phyloP scores from a whole-genome alignment of 2,329 filamentous ascomycete genomes.

The Proliferodiscus dingleyae region DNA sequence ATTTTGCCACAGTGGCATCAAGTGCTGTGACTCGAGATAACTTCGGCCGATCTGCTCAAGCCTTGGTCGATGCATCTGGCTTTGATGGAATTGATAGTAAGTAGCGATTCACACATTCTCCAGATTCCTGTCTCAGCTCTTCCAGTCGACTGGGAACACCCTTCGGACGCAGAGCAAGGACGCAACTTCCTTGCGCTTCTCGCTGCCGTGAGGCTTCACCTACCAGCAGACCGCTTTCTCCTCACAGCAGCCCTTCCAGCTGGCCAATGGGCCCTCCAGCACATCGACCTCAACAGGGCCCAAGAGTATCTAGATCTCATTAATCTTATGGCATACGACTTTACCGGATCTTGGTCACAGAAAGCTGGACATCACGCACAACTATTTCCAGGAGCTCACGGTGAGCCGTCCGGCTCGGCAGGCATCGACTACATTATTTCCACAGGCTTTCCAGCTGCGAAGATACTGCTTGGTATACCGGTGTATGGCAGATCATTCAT shows the following conservation, averaged over 20 bases:
- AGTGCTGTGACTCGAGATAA: constrained; percentile 57
- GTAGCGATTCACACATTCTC: constrained; percentile 21
- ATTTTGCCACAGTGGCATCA: constrained; percentile 63
- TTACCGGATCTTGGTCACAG: constrained; percentile 65
- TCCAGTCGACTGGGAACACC: constrained; percentile 80
- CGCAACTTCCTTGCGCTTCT: constrained; percentile 66
- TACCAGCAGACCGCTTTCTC: constrained; percentile 65
- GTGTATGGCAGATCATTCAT: constrained; percentile 73
- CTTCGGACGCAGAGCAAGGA: constrained; percentile 60
- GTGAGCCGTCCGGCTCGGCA: constrained; percentile 60
- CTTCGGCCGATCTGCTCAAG: constrained; percentile 64
- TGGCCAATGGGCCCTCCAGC: constrained; percentile 57
- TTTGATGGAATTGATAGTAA: constrained; percentile 74
- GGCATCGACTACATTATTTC: constrained; percentile 61
- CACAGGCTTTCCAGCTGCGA: constrained; percentile 62
- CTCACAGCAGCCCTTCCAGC: constrained; percentile 70
- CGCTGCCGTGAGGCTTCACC: constrained; percentile 57
- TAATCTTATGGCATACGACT: constrained; percentile 79
- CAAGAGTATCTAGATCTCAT: constrained; percentile 66
- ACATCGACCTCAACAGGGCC: constrained; percentile 61
- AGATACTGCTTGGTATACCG: constrained; percentile 72
- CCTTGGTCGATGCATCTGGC: constrained; percentile 64
- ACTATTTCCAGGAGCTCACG: constrained; percentile 55
- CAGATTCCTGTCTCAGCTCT: neutral
- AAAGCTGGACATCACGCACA: constrained; percentile 72